Conservation (phyloP, 495 filamentous ascomycete species). For the Annulohypoxylon nitens region DNA sequence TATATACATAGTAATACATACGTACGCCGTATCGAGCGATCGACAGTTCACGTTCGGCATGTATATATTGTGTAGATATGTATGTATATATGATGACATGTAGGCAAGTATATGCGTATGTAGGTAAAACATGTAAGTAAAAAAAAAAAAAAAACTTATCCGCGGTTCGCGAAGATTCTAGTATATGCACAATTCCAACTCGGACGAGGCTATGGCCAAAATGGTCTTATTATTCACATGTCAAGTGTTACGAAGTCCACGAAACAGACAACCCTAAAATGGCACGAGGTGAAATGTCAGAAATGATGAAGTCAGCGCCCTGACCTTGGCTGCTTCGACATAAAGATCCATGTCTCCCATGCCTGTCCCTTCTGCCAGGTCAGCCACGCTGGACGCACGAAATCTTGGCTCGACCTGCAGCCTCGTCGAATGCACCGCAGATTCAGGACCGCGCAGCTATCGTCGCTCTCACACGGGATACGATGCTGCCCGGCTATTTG, state of each 20-base stretch:
- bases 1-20: constrained; percentile 7
- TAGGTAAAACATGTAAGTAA: no score
- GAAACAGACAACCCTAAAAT: constrained; percentile 38
- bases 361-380: constrained; percentile 9
- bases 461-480: constrained; percentile 41
- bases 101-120: background rate
- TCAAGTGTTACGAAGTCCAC: constrained; percentile 28
- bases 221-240: constrained; percentile 38
- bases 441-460: constrained; percentile 26
- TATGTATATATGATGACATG: background rate
- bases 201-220: constrained; percentile 11
- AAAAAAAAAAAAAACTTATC: constrained; percentile 1
- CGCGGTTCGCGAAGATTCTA: constrained; percentile 35
- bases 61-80: background rate
- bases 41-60: constrained; percentile 13
- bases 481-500: constrained; percentile 38
- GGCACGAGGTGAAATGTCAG: constrained; percentile 45
- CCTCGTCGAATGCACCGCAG: constrained; percentile 46
- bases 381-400: constrained; percentile 42
- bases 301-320: constrained; percentile 39
- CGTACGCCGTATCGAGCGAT: constrained; percentile 19
- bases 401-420: constrained; percentile 50
- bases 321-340: constrained; percentile 38
- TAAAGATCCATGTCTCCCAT: constrained; percentile 34
- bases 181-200: constrained; percentile 16